Evolutionary conservation across 192 early-diverging fungal species (phyloP), one percentile per base, ranked within the genome.

Genomic region (Coemansia sp.): DNA sequence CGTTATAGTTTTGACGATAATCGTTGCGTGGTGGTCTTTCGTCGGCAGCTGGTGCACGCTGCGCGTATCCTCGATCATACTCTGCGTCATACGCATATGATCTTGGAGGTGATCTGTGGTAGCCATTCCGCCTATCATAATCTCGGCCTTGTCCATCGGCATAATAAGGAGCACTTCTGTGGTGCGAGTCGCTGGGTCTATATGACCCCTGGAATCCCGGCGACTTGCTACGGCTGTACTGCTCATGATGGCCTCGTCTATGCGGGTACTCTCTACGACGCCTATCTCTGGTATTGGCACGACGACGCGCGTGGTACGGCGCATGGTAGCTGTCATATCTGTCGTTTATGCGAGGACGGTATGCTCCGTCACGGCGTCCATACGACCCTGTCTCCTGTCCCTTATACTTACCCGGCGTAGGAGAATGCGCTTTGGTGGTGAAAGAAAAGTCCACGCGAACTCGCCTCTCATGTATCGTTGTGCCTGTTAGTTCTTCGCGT

Each of bases 371-470:
- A 16, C 55, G 42, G 26, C 20, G 26, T 21, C 44, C 38, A 28
- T 18, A 33, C 8, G 21, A 13, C 12, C 44, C 46, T 6, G 68
- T 70, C 6, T 70, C 62, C 51, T 64, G 68, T 16, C 61, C 68
- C 61, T 55, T 58, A 48, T 63, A 70, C 23, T 51, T 63, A 35
- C 72, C 72, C 5, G 61, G 65, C 47, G 57, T 63, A 13, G 65
- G 35, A 9, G 61, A 53, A 31, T 68, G 66, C 20, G 72, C 47
- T 15, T 55, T 52, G 39, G 31, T 65, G 21, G 67, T 76, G 40
- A 76, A 54, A 21, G 72, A 76, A 55, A 49, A 76, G 42, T 76
- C 72, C 21, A 76, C 72, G 0, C 72, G 62, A 33, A 76, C 67
- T n/a, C 52, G 50, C 9, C 72, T 66, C 21, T 76, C 67, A 36